Evolutionary conservation across 2,329 filamentous ascomycete species (phyloP).

Genomic region (Alternaria ventricosa): DNA sequence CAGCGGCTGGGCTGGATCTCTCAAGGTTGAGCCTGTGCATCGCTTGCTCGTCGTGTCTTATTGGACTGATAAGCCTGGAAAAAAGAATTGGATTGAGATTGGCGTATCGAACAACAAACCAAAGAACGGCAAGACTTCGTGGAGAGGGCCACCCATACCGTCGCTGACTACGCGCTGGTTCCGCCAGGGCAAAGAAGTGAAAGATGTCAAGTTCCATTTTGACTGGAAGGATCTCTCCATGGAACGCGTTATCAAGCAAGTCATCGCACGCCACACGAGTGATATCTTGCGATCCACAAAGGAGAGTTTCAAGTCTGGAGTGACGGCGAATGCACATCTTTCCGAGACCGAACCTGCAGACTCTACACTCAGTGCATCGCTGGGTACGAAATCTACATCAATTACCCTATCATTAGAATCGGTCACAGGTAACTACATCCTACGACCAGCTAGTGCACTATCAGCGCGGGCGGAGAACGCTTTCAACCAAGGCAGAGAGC

Average conservation of each 20-base stretch:
- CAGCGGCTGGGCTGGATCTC: slow-evolving; percentile 76
- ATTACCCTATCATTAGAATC: slow-evolving; percentile 74
- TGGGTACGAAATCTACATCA: slow-evolving; percentile 66
- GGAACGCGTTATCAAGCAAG: slow-evolving; percentile 73
- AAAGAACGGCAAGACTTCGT: slow-evolving; percentile 43
- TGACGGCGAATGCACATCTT: slow-evolving; percentile 64
- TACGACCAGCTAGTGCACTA: slow-evolving; percentile 63
- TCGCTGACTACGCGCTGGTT: slow-evolving; percentile 77
- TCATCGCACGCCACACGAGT: slow-evolving; percentile 77
- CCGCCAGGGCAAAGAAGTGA: slow-evolving; percentile 77
- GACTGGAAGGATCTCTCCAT: slow-evolving; percentile 73
- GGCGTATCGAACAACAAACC: slow-evolving; percentile 72
- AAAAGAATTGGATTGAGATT: slow-evolving; percentile 91
- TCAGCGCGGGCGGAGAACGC: slow-evolving; percentile 63
- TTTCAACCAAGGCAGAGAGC: slow-evolving; percentile 67
- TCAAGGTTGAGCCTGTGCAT: slow-evolving; percentile 80
- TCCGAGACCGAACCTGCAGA: slow-evolving; percentile 69
- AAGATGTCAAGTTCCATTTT: slow-evolving; percentile 70
- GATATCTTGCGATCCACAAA: slow-evolving; percentile 70
- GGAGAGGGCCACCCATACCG: slow-evolving; percentile 42
- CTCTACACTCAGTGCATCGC: slow-evolving; percentile 71
- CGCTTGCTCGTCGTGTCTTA: slow-evolving; percentile 88
- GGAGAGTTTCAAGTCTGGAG: slow-evolving; percentile 63
- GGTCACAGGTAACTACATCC: slow-evolving; percentile 75
- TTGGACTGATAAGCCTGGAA: slow-evolving; percentile 74